Base-by-base conservation (phyloP, 2,329 filamentous ascomycete genomes). In the Arthroderma uncinatum region DNA sequence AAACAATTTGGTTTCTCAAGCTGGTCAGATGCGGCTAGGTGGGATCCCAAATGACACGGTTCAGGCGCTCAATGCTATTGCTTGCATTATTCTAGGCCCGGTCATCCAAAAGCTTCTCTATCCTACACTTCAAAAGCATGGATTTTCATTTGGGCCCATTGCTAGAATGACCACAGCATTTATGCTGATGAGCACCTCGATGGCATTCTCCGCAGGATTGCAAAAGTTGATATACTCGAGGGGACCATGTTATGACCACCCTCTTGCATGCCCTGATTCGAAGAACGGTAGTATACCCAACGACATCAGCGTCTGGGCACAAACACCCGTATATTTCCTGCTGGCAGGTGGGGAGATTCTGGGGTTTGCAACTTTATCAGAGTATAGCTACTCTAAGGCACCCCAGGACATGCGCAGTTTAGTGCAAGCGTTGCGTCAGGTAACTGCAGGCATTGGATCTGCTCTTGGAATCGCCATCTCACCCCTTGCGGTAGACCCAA, bases 321-420 rank as follows among this genome's bases (percentile, higher is more conserved):
- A 59, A 28, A 34, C 30, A 9, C 58, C 58, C 8, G 37, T 57
- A 2, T 67, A 66, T 47, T 59, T 67, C 14, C 57, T 66, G 12
- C 61, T 65, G 25, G 65, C 62, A 21, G 59, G 65, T 52, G 65
- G 62, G 40, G 65, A 67, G 55, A 65, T 66, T 33, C 60, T 67
- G 23, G 63, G 62, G 0, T 74, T 71, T 14, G 75, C 79, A 61
- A 79, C 78, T 1, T 81, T 80, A 1, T 79, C 83, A 63, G 85
- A 87, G 67, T 87, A 86, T 62, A 84, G 85, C 40, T 87, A 82
- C 73, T 82, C 81, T 66, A 86, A 87, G 71, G 83, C 84, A 0
- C 85, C 85, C 1, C 14, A 36, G 28, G 53, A 53, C 14, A 62
- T 62, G 61, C 55, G 57, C 34, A 58, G 59, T 47, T 58, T 66